These are phyloP conservation scores for Cystobasidiaceae sp. DNA, from an alignment of 1,284 basidiomycete genomes.

Conservation along the genomic window DNA sequence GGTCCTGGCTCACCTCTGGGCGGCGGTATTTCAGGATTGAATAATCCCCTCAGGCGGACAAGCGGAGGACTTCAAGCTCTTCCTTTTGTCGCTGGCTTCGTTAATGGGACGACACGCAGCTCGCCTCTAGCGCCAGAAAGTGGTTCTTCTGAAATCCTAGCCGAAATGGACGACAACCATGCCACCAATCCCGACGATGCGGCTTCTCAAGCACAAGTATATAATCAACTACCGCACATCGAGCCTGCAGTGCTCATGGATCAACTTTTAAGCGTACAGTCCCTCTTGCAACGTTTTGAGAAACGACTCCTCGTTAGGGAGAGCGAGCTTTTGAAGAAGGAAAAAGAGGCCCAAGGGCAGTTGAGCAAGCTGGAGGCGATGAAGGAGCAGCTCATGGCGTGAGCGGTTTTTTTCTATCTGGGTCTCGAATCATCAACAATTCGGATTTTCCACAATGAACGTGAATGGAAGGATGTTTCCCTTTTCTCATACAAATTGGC, in stretches of 20 bases:
- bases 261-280: conserved; percentile 11
- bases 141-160: neutral
- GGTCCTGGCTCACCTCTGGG: neutral
- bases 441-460: too few relatives aligned
- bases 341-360: conserved; percentile 17
- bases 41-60: neutral
- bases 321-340: conserved; percentile 27
- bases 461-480: too few relatives aligned
- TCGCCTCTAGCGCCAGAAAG: too few relatives aligned
- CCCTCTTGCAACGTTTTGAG: conserved; percentile 24
- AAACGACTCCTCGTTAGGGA: conserved; percentile 11
- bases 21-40: neutral
- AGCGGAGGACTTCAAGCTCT: neutral
- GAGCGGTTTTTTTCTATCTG: too few relatives aligned
- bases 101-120: too few relatives aligned
- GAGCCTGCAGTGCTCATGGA: conserved; percentile 19
- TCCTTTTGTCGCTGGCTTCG: neutral
- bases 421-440: too few relatives aligned
- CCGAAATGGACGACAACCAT: neutral
- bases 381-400: too few relatives aligned
- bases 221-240: neutral
- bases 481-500: too few relatives aligned
- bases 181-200: neutral
- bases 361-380: neutral
- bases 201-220: too few relatives aligned